phyloP scores from a whole-genome alignment of 2,329 filamentous ascomycete species.

The Epichloe sp. region DNA sequence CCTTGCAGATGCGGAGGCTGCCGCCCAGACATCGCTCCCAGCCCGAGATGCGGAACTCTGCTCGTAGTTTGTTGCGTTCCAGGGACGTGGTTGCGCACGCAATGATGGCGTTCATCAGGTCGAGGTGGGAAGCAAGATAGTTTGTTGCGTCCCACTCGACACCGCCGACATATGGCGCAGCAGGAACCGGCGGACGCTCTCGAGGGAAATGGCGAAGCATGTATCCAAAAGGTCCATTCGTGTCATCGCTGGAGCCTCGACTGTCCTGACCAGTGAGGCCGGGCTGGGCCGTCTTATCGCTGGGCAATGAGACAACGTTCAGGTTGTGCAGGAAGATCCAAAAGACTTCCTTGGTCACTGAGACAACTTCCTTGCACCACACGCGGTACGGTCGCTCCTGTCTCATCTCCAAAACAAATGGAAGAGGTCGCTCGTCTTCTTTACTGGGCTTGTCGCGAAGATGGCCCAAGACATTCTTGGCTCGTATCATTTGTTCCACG shows the following conservation, averaged over 20 bases:
- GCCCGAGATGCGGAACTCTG: slow-evolving; percentile 66
- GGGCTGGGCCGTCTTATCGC: slow-evolving; percentile 20
- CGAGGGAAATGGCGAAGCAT: slow-evolving; percentile 67
- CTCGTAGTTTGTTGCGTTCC: slow-evolving; percentile 67
- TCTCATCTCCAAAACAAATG: slow-evolving; percentile 83
- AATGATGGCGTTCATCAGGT: slow-evolving; percentile 82
- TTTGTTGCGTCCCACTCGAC: slow-evolving; percentile 99
- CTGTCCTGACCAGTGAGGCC: slow-evolving; percentile 5
- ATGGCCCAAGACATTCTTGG: slow-evolving; percentile 62
- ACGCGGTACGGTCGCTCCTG: slow-evolving; percentile 77
- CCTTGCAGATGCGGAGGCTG: slow-evolving; percentile 81
- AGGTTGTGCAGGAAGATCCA: slow-evolving; percentile 97
- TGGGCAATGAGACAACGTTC: slow-evolving; percentile 64
- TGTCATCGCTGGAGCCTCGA: slow-evolving; percentile 2
- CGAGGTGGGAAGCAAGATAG: slow-evolving; percentile 83
- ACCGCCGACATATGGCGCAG: slow-evolving; percentile 89
- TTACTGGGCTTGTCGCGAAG: slow-evolving; percentile 66
- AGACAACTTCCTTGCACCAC: slow-evolving; percentile 86
- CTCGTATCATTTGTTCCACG: slow-evolving; percentile 52
- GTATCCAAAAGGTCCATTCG: slow-evolving; percentile 39
- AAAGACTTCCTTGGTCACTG: slow-evolving; percentile 95
- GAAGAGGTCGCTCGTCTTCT: slow-evolving; percentile 63
- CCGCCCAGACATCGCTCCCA: slow-evolving; percentile 84
- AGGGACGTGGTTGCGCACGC: slow-evolving; percentile 59
- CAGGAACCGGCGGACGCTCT: slow-evolving; percentile 78